A percentile compares a stretch with the other conserved stretches of the same genome.
These are phyloP conservation scores for Tetrastigma voinierianum DNA, from an alignment of 164 flowering plant species.

Conservation along the genomic window DNA sequence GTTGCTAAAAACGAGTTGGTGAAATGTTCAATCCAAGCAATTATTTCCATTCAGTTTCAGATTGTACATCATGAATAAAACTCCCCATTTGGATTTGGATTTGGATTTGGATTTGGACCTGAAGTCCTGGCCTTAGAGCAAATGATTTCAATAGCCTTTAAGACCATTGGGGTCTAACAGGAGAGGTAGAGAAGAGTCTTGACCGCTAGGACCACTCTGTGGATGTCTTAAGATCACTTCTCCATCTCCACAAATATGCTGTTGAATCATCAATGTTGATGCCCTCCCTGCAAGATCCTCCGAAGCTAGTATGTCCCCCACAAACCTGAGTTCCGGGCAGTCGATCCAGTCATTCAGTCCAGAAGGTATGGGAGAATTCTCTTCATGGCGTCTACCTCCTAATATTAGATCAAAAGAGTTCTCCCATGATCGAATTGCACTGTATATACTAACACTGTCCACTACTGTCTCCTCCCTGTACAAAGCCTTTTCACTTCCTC, in stretches of 20 bases:
- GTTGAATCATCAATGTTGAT: constrained; percentile 45
- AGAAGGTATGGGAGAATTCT: constrained; percentile 14
- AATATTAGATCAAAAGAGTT: constrained; percentile 35
- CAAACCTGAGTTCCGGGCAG: constrained; percentile 37
- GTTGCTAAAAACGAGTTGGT: no score
- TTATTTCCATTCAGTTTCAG: no score
- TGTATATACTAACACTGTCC: constrained; percentile 31
- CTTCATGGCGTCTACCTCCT: constrained; percentile 40
- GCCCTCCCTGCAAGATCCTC: constrained; percentile 21
- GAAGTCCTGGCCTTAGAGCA: no score
- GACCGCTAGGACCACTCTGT: no score
- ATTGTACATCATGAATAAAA: no score
- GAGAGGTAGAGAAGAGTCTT: no score
- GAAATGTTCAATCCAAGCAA: no score
- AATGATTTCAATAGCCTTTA: no score
- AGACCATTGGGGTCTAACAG: no score
- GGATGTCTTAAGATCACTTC: no score
- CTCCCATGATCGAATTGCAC: constrained; percentile 11
- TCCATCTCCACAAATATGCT: constrained; percentile 12
- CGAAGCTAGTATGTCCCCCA: constrained; percentile 43
- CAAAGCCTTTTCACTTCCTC: constrained; percentile 21
- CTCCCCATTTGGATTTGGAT: no score
- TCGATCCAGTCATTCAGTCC: constrained; percentile 43
- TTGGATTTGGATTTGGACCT: no score
- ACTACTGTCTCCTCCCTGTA: constrained; percentile 35